A percentile compares a stretch with the other conserved stretches of the same genome.
phyloP scores from a whole-genome alignment of 1,139 yeast genomes.

The Protomyces pachydermus region DNA sequence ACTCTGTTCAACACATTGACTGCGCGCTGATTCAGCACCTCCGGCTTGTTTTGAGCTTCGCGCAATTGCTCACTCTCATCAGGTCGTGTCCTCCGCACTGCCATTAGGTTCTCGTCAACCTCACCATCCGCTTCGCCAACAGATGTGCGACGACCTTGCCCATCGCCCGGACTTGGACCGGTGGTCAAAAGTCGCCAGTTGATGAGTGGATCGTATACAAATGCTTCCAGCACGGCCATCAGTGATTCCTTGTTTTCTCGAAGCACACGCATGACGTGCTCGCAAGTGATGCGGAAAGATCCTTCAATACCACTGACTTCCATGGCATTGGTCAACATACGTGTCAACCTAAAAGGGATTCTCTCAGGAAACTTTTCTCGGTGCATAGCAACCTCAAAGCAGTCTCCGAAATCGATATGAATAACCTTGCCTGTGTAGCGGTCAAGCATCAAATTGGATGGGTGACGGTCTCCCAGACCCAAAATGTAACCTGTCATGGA shows the following conservation, averaged over 20 bases:
- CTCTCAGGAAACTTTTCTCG: conserved; percentile 97
- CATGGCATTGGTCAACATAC: conserved; percentile 98
- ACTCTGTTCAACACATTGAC: conserved; percentile 84
- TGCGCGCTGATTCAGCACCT: conserved; percentile 83
- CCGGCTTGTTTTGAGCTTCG: conserved; percentile 71
- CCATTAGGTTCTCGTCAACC: conserved; percentile 4
- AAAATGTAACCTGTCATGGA: conserved; percentile 96
- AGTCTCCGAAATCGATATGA: conserved; percentile 98
- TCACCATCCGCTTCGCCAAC: conserved; percentile 46
- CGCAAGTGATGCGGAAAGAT: conserved; percentile 91
- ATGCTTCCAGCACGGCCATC: conserved; percentile 97
- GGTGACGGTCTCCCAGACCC: conserved; percentile 97
- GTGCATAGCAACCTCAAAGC: conserved; percentile 95
- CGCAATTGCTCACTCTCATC: conserved; percentile 71
- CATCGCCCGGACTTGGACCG: conserved; percentile 64
- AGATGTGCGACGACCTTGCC: conserved; percentile 64
- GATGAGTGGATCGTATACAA: conserved; percentile 96
- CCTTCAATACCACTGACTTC: conserved; percentile 99
- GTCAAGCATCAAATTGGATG: conserved; percentile 92
- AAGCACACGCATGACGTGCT: conserved; percentile 90
- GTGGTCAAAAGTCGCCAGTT: conserved; percentile 76
- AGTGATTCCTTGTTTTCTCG: conserved; percentile 91
- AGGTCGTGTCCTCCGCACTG: conserved; percentile 42
- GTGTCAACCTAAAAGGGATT: conserved; percentile 92
- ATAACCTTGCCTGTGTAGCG: conserved; percentile 90